phyloP scores from a whole-genome alignment of 2,329 filamentous ascomycete genomes.

The Aspergillus pseudoviridinutans region DNA sequence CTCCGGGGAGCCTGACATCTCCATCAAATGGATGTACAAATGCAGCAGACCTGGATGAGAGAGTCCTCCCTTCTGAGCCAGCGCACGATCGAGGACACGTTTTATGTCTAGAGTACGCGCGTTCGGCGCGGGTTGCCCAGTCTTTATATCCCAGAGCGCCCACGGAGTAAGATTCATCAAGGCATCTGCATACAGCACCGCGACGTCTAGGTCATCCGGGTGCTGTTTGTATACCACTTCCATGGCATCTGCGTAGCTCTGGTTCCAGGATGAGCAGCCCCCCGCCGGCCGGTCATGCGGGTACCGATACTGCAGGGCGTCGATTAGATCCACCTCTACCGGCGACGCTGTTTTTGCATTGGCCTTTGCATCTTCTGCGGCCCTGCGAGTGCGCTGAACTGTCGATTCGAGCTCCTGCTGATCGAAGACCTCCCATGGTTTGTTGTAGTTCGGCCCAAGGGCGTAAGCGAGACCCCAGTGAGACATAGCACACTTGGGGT shows the following conservation, averaged over 20 bases:
- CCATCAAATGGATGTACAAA: conserved; percentile 73
- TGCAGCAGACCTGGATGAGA: conserved; percentile 68
- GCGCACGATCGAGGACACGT: conserved; percentile 54
- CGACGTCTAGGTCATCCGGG: conserved; percentile 59
- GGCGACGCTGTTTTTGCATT: conserved; percentile 38
- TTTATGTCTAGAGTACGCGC: conserved; percentile 59
- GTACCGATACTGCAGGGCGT: conserved; percentile 60
- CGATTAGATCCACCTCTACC: conserved; percentile 60
- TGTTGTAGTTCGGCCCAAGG: conserved; percentile 74
- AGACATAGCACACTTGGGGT: conserved; percentile 36
- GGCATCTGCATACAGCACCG: conserved; percentile 60
- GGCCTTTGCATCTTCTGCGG: conserved; percentile 43
- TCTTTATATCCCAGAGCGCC: conserved; percentile 60
- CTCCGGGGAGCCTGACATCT: conserved; percentile 68
- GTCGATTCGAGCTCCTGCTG: conserved; percentile 51
- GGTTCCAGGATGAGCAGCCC: conserved; percentile 55
- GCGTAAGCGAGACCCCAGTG: conserved; percentile 55
- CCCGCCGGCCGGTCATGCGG: conserved; percentile 49
- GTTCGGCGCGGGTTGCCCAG: conserved; percentile 52
- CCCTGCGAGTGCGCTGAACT: conserved; percentile 47
- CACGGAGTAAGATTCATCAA: conserved; percentile 65
- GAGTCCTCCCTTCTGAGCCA: conserved; percentile 48
- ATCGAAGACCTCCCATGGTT: conserved; percentile 71
- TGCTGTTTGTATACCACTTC: conserved; percentile 50
- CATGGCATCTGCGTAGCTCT: conserved; percentile 61